phyloP scores from a whole-genome alignment of 2,329 filamentous ascomycete genomes.

The Anthostomella pinea region DNA sequence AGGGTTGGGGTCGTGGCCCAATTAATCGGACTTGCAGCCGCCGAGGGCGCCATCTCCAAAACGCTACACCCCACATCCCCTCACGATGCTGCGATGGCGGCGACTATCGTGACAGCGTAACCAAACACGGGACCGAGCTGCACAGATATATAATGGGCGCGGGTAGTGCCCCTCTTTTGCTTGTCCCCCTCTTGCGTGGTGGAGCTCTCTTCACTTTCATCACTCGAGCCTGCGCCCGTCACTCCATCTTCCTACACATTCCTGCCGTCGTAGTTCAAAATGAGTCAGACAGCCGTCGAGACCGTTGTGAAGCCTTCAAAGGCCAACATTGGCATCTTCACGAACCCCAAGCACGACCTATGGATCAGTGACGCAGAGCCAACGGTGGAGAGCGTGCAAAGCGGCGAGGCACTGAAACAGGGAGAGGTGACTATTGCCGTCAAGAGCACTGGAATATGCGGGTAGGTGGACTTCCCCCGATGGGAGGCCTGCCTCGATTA shows the following conservation, averaged over 20 bases:
- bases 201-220: neutral
- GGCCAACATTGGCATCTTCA: slow-evolving; percentile 93
- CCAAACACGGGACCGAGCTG: slow-evolving; percentile 14
- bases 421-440: slow-evolving; percentile 87
- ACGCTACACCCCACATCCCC: slow-evolving; percentile 17
- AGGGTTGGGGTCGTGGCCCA: slow-evolving; percentile 4
- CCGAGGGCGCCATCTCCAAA: slow-evolving; percentile 12
- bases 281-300: slow-evolving; percentile 25
- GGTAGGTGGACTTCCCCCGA: slow-evolving; percentile 48
- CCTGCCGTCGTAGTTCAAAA: slow-evolving; percentile 13
- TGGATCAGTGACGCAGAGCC: slow-evolving; percentile 83
- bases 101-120: no score
- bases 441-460: slow-evolving; percentile 95
- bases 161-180: neutral
- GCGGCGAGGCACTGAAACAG: slow-evolving; percentile 64
- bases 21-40: slow-evolving; percentile 17
- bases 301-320: slow-evolving; percentile 55
- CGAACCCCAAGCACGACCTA: slow-evolving; percentile 86
- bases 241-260: neutral
- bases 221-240: neutral
- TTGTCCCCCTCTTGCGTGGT: neutral
- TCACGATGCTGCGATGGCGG: no score
- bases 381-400: slow-evolving; percentile 68
- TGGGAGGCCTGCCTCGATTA: slow-evolving; percentile 3
- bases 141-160: slow-evolving; percentile 12